Base-by-base conservation (phyloP, 2,329 filamentous ascomycete genomes). In the Orbilia oligospora region DNA sequence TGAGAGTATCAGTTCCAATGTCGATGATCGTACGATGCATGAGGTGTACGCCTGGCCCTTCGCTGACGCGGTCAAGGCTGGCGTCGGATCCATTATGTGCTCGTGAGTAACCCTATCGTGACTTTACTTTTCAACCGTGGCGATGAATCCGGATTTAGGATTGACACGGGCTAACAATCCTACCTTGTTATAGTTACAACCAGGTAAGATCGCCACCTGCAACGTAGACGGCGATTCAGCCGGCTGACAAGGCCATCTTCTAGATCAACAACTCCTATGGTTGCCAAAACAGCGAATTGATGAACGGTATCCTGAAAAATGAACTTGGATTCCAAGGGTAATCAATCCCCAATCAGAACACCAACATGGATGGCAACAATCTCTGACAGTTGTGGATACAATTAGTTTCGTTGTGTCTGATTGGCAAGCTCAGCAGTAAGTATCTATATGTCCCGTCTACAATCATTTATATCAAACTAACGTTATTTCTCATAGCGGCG, bases 31-130 rank as follows among this genome's bases (percentile, higher is more conserved):
- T 79, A 91, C 91, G 0, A 85, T 93, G 83, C 92, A 93, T 81
- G 92, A 94, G 83, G 84, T 93, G 5, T 94, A 93, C 82, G 86
- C 91, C 27, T 94, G 92, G 92, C 92, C 92, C 0, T 94, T 94
- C 82, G 91, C 88, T 27, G 91, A 94, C 82, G 90, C 90, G 0
- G 88, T 93, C 67, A 87, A 87, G 70, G 91, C 91, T 8, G 91
- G 91, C 10, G 90, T 91, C 6, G 88, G 88, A 3, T 84, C 88
- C 12, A 84, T 90, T 76, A 91, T 91, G 90, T 90, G 80, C 55
- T 77, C 80, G 89, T 79, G 67, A 75, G 76, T 79, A 58, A 63
- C 36, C 78, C 63, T 55, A 79, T 33, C 36, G 16, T 30, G 33
- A 30, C 44, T 51, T 38, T n/a, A 27, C 22, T 51, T 51, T 56